Evolutionary conservation across 768 basidiomycete species (phyloP).

Genomic region (Astraeus odoratus): DNA sequence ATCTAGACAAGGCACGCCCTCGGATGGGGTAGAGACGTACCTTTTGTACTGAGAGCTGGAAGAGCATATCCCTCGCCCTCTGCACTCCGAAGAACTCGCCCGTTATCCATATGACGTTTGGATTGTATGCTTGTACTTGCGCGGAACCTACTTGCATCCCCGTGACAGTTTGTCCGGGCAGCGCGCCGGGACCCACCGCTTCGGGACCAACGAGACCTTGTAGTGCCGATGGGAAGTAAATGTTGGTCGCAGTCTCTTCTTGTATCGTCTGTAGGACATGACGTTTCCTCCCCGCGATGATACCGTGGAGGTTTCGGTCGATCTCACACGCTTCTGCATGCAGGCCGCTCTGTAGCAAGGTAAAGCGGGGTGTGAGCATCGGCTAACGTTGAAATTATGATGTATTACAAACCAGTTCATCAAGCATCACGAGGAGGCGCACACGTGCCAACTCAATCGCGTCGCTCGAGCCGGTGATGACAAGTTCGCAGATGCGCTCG

Average conservation of each 20-base stretch:
- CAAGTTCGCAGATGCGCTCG: slow-evolving; percentile 88
- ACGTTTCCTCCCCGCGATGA: slow-evolving; percentile 87
- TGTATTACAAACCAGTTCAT: slow-evolving; percentile 70
- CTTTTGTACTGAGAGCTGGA: slow-evolving; percentile 81
- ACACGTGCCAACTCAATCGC: slow-evolving; percentile 90
- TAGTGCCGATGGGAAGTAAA: slow-evolving; percentile 88
- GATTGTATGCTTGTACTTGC: slow-evolving; percentile 39
- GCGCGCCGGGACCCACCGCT: slow-evolving; percentile 28
- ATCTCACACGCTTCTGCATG: slow-evolving; percentile 90
- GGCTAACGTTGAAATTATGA: background rate
- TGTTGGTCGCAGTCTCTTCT: slow-evolving; percentile 95
- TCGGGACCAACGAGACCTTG: slow-evolving; percentile 79
- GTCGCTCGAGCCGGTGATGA: slow-evolving; percentile 83
- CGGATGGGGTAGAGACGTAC: slow-evolving; percentile 30
- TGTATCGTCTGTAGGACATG: slow-evolving; percentile 84
- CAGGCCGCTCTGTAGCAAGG: slow-evolving; percentile 62
- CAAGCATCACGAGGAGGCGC: slow-evolving; percentile 85
- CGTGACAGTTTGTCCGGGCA: slow-evolving; percentile 6
- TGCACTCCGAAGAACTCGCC: slow-evolving; percentile 97
- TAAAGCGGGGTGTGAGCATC: background rate
- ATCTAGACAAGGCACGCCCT: background rate
- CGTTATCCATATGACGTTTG: slow-evolving; percentile 89
- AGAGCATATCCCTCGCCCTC: slow-evolving; percentile 91
- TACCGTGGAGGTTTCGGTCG: slow-evolving; percentile 89
- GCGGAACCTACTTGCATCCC: background rate